Percentiles rank a stretch among this genome's conserved stretches.
These are phyloP conservation scores for Colletotrichum sp. DNA, from an alignment of 2,329 filamentous ascomycete species.

Conservation along the genomic window DNA sequence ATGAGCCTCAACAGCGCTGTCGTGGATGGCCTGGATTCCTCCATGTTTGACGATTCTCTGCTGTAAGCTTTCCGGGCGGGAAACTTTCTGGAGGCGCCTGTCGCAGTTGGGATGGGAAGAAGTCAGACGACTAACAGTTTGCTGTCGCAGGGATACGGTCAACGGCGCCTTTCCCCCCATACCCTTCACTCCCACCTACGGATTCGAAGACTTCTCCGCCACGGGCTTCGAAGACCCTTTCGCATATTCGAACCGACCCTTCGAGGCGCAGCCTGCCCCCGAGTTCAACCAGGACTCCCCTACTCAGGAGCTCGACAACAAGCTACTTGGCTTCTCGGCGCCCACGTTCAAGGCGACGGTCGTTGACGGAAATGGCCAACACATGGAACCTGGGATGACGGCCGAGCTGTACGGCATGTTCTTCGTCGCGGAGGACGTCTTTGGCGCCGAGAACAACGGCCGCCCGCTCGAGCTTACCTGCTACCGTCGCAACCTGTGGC, in stretches of 20 bases:
- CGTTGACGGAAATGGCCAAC: slow-evolving; percentile 69
- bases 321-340: slow-evolving; percentile 76
- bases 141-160: slow-evolving; percentile 44
- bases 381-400: slow-evolving; percentile 65
- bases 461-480: slow-evolving; percentile 85
- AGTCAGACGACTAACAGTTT: slow-evolving; percentile 2
- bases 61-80: slow-evolving; percentile 46
- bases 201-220: slow-evolving; percentile 63
- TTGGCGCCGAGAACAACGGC: slow-evolving; percentile 61
- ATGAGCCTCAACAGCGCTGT: slow-evolving; percentile 50
- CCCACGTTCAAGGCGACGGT: slow-evolving; percentile 65
- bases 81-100: not conserved
- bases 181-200: slow-evolving; percentile 64
- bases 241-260: slow-evolving; percentile 57
- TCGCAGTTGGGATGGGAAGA: slow-evolving; percentile 8
- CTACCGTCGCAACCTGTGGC: slow-evolving; percentile 93
- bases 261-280: slow-evolving; percentile 47
- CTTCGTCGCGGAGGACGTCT: slow-evolving; percentile 84
- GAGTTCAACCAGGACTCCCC: slow-evolving; percentile 54
- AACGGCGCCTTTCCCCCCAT: slow-evolving; percentile 45
- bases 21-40: slow-evolving; percentile 58
- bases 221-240: slow-evolving; percentile 71
- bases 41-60: slow-evolving; percentile 59
- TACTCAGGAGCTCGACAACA: slow-evolving; percentile 66
- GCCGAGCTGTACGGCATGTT: slow-evolving; percentile 89